Percentiles rank a stretch among this genome's conserved stretches.
These are phyloP conservation scores for Lasiosphaeriaceae sp. DNA, from an alignment of 495 filamentous ascomycete genomes.

Conservation along the genomic window DNA sequence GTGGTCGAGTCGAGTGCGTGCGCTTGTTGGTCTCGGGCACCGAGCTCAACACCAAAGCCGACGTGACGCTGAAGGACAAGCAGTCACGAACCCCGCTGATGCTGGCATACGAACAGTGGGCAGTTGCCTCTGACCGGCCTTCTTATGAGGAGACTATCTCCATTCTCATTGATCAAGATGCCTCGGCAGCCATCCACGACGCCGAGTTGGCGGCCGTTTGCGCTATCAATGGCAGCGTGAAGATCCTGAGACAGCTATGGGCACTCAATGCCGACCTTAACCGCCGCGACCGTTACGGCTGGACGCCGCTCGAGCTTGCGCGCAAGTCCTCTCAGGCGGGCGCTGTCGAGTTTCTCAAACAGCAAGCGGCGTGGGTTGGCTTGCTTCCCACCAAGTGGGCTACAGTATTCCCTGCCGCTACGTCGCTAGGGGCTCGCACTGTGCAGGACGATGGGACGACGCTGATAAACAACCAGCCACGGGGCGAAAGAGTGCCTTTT, in stretches of 20 bases:
- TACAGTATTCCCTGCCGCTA: conserved; percentile 2
- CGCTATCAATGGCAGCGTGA: conserved; percentile 18
- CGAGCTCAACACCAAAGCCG: conserved; percentile 5
- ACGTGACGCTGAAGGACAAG: conserved; percentile 4
- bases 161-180: conserved; percentile 12
- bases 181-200: conserved; percentile 10
- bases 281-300: conserved; percentile 21
- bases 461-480: too few relatives aligned
- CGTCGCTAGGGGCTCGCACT: not conserved
- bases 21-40: conserved; percentile 11
- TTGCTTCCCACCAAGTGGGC: conserved; percentile 20
- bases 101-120: conserved; percentile 23
- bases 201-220: conserved; percentile 16
- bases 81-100: conserved; percentile 10
- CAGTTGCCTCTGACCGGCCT: conserved; percentile 3
- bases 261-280: conserved; percentile 12
- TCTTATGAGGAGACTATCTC: conserved; percentile 17
- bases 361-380: conserved; percentile 18
- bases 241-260: conserved; percentile 15
- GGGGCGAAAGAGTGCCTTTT: not conserved
- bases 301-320: conserved; percentile 24
- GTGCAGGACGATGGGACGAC: conserved; percentile 5
- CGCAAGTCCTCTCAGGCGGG: conserved; percentile 5
- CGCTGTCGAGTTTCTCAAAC: conserved; percentile 17
- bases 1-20: conserved; percentile 18